These are phyloP conservation scores for Cladochytrium replicatum DNA, from an alignment of 192 early-diverging fungal genomes.

Conservation along the genomic window DNA sequence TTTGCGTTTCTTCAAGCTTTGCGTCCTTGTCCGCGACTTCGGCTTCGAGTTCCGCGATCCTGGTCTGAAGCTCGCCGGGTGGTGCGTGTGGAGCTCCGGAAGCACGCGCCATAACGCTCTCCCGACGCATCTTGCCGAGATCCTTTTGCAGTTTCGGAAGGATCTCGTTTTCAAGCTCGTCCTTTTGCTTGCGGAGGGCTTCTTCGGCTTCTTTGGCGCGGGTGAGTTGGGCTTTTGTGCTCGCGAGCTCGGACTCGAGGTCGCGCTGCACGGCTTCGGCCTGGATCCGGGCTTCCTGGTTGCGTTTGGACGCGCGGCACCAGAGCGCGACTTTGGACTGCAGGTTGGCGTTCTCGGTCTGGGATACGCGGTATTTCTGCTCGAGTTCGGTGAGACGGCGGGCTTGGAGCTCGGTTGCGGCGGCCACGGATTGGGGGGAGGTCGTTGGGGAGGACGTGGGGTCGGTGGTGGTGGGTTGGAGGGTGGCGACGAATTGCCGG, in stretches of 20 bases:
- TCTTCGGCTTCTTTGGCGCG: conserved; percentile 1
- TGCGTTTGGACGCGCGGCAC: conserved; percentile 21
- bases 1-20: conserved; percentile 1
- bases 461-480: neutral
- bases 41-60: conserved; percentile 1
- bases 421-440: neutral
- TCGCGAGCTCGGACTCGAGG: conserved; percentile 10
- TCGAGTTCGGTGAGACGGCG: conserved; percentile 14
- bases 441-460: no score
- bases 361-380: neutral
- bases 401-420: conserved; percentile 5
- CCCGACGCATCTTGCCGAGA: neutral
- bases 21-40: conserved; percentile 2
- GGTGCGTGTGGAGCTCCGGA: neutral
- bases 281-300: conserved; percentile 20
- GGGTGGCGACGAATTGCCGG: neutral
- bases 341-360: conserved; percentile 7
- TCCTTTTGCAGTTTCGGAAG: neutral
- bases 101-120: neutral
- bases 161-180: conserved; percentile 3
- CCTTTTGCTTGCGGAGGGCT: neutral
- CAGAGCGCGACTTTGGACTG: conserved; percentile 20
- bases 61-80: neutral
- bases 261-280: conserved; percentile 18
- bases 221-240: neutral